A percentile compares a stretch with the other conserved stretches of the same genome.
These are phyloP conservation scores for Micractinium sp. DNA, from an alignment of 139 green algal genomes.

Conservation along the genomic window DNA sequence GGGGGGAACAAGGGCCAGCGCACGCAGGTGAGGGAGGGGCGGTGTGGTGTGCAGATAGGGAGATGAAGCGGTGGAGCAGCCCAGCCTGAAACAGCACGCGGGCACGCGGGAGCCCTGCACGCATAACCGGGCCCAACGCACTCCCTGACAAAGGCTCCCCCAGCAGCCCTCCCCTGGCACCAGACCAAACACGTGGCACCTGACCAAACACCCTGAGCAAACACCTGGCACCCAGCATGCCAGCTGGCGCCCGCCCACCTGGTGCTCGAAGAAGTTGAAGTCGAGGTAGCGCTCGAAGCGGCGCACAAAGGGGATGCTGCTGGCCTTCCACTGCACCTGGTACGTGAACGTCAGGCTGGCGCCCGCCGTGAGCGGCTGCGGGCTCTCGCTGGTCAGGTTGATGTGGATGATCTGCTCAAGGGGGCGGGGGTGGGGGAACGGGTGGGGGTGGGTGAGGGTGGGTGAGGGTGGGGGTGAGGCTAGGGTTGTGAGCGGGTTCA, in stretches of 20 bases:
- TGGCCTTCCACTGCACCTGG: constrained; percentile 82
- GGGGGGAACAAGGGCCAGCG: too few species aligned
- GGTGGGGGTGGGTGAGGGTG: background rate
- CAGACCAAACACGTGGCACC: too few species aligned
- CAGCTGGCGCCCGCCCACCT: constrained; percentile 56
- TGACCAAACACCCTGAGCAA: too few species aligned
- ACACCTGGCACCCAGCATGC: background rate
- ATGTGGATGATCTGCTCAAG: constrained; percentile 92
- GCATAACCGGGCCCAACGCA: too few species aligned
- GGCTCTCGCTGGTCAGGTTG: constrained; percentile 89
- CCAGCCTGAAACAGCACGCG: too few species aligned
- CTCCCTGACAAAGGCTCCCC: too few species aligned
- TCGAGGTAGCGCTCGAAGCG: constrained; percentile 98
- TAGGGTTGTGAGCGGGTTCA: background rate
- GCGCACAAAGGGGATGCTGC: constrained; percentile 74
- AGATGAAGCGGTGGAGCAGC: too few species aligned
- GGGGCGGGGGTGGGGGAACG: background rate
- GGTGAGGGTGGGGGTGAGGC: background rate
- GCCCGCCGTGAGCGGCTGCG: constrained; percentile 66
- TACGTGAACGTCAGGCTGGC: constrained; percentile 88
- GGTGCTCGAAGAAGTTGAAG: constrained; percentile 99
- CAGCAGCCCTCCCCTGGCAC: too few species aligned
- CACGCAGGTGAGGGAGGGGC: too few species aligned
- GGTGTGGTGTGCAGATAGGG: too few species aligned
- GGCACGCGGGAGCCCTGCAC: too few species aligned